Percentiles rank a stretch among this genome's conserved stretches.
Evolutionary conservation across 1,284 basidiomycete genomes (phyloP).

Genomic region (Peniophora sp.): DNA sequence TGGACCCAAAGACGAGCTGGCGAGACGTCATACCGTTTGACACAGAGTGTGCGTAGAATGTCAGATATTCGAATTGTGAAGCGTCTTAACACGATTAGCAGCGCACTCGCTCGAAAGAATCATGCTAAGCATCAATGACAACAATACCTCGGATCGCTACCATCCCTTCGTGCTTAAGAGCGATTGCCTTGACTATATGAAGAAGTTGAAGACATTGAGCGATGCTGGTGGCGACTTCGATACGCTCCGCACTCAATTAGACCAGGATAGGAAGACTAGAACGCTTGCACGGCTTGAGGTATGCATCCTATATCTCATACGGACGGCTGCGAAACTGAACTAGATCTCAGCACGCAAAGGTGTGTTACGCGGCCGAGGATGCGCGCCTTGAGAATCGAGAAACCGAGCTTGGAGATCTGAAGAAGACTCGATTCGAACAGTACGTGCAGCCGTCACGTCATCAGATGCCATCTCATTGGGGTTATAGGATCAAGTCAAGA

Average conservation of each 20-base stretch:
- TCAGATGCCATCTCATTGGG: not conserved
- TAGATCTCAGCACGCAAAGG: not conserved
- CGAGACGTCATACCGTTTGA: not conserved
- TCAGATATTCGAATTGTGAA: not conserved
- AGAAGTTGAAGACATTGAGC: no score
- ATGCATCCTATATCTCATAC: not conserved
- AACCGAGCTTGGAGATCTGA: not conserved
- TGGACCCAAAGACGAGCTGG: not conserved
- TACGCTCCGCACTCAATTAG: no score
- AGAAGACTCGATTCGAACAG: not conserved
- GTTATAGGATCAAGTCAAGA: not conserved
- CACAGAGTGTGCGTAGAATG: not conserved
- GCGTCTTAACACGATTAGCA: no score
- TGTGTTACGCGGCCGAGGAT: not conserved
- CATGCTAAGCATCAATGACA: no score
- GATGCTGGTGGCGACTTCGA: no score
- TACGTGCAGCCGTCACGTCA: not conserved
- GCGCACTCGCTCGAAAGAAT: no score
- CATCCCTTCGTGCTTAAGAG: no score
- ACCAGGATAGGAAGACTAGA: no score
- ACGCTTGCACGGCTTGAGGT: no score
- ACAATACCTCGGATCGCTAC: no score
- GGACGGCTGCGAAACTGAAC: not conserved
- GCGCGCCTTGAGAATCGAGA: not conserved
- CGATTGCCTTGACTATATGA: no score